Evolutionary conservation across 768 basidiomycete genomes (phyloP).

Genomic region (Daedaleopsis sinensis): DNA sequence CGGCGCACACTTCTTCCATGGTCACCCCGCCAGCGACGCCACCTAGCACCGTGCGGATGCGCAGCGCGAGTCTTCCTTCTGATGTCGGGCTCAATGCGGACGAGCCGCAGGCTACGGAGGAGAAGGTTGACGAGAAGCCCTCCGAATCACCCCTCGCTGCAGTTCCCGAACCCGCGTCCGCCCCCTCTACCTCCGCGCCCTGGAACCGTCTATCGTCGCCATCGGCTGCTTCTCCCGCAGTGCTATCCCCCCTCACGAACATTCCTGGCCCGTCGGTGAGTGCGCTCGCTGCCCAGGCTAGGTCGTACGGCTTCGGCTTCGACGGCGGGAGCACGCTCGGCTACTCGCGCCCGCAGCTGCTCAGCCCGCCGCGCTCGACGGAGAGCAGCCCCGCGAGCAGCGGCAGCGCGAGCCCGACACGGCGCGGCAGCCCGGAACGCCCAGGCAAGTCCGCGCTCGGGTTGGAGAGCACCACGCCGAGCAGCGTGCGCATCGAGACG

Average conservation of each 20-base stretch:
- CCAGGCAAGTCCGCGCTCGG: conserved; percentile 2
- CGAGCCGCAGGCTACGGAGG: conserved; percentile 8
- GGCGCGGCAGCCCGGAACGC: conserved; percentile 17
- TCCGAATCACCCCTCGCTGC: neutral
- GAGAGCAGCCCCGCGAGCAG: conserved; percentile 19
- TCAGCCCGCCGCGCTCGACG: conserved; percentile 27
- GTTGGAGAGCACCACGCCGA: neutral
- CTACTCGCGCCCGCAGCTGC: conserved; percentile 18
- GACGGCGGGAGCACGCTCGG: neutral
- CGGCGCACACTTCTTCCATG: conserved; percentile 7
- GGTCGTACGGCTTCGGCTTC: conserved; percentile 14
- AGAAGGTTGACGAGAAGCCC: conserved; percentile 7
- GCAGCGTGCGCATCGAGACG: neutral
- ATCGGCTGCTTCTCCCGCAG: conserved; percentile 4
- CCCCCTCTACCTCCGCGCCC: neutral
- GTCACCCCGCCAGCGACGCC: conserved; percentile 33
- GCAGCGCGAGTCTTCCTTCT: conserved; percentile 21
- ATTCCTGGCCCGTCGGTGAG: conserved; percentile 17
- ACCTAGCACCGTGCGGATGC: conserved; percentile 19
- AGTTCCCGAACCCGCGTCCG: neutral
- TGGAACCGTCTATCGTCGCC: conserved; percentile 4
- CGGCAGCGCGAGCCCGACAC: conserved; percentile 17
- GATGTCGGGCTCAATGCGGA: conserved; percentile 16
- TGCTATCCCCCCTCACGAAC: conserved; percentile 14
- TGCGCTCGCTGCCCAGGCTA: conserved; percentile 14